Evolutionary conservation across 495 filamentous ascomycete species (phyloP).

Genomic region (Xylaria nigripes): DNA sequence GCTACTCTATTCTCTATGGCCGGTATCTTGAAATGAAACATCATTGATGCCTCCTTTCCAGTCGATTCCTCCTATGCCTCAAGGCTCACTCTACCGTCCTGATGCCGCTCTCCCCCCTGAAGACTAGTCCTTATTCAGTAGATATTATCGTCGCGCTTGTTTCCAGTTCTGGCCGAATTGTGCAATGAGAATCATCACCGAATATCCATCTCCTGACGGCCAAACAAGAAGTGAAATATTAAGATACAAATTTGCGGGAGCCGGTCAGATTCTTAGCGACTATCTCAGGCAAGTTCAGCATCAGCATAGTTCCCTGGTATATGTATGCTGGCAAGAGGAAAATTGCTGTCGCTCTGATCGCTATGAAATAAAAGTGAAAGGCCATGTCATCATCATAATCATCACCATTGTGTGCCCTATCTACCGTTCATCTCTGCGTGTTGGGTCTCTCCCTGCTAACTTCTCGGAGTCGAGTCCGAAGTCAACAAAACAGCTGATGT

Average conservation of each 20-base stretch:
- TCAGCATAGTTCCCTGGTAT: neutral
- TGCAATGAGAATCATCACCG: conserved; percentile 1
- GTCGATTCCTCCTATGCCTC: neutral
- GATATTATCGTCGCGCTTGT: conserved; percentile 1
- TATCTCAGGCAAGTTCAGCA: conserved; percentile 7
- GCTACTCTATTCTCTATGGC: neutral
- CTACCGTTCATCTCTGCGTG: neutral
- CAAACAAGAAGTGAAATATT: neutral
- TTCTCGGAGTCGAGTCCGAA: neutral
- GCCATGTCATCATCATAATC: neutral
- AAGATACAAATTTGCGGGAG: neutral
- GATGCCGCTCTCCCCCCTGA: neutral
- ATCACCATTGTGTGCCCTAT: neutral
- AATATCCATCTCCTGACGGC: neutral
- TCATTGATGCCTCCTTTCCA: neutral
- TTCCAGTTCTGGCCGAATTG: conserved; percentile 2
- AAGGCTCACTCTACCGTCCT: neutral
- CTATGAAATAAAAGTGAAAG: conserved; percentile 11
- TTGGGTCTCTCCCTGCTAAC: neutral
- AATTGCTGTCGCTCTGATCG: conserved; percentile 9
- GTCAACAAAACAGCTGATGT: conserved; percentile 1
- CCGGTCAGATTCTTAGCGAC: neutral
- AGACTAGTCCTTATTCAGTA: conserved; percentile 2
- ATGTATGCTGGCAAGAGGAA: conserved; percentile 10
- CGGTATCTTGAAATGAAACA: neutral